Conservation (phyloP, 2,329 filamentous ascomycete genomes). For the Diaporthe sp. region DNA sequence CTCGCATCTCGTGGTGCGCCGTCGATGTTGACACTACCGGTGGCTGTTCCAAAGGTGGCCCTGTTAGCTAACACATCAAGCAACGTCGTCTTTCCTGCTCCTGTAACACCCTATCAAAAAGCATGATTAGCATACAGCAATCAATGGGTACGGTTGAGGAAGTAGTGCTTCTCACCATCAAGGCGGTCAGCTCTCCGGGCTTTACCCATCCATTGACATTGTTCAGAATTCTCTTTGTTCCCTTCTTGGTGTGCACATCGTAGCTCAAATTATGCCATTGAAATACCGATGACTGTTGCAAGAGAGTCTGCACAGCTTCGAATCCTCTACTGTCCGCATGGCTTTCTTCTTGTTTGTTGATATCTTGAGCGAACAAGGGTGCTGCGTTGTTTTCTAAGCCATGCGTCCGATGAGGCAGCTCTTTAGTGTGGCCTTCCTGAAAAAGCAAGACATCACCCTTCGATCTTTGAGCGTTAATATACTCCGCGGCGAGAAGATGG, state of each 20-base stretch:
- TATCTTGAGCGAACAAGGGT: not conserved
- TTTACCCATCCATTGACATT: slow-evolving; percentile 84
- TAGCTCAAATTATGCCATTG: slow-evolving; percentile 54
- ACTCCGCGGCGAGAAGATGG: not conserved
- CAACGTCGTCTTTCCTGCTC: slow-evolving; percentile 70
- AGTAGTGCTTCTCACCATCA: slow-evolving; percentile 58
- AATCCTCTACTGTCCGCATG: not conserved
- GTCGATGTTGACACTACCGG: too few relatives aligned
- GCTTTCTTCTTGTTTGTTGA: not conserved
- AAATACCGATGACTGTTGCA: slow-evolving; percentile 15
- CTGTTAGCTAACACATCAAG: slow-evolving; percentile 68
- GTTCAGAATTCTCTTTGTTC: slow-evolving; percentile 78
- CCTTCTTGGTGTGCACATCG: slow-evolving; percentile 68
- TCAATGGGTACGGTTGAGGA: not conserved
- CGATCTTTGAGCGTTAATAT: not conserved
- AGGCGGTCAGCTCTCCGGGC: slow-evolving; percentile 76
- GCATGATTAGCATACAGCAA: not conserved
- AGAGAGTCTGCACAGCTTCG: not conserved
- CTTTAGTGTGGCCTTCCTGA: not conserved
- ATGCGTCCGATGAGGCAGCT: too few relatives aligned
- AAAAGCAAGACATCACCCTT: not conserved
- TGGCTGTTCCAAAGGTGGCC: slow-evolving; percentile 63
- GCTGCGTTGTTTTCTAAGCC: too few relatives aligned
- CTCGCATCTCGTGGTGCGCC: too few relatives aligned
- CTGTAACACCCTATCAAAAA: slow-evolving; percentile 49